Conservation (phyloP, 2,329 filamentous ascomycete species). For the Trichoderma harzianum region DNA sequence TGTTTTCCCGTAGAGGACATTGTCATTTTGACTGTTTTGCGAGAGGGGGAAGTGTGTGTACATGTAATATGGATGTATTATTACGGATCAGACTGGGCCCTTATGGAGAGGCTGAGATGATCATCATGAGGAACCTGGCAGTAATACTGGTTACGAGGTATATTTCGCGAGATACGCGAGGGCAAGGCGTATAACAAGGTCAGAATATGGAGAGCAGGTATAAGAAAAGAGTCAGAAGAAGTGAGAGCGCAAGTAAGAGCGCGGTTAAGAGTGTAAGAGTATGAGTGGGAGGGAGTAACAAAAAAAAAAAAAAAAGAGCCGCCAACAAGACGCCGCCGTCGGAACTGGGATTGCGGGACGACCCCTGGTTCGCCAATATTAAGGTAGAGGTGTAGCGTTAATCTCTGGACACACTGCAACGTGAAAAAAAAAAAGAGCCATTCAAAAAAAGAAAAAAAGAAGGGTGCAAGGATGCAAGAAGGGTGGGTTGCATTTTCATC, state of each 20-base stretch:
- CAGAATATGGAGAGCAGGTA: neutral
- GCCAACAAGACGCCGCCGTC: constrained; percentile 12
- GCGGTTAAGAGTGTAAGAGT: neutral
- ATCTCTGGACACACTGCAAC: neutral
- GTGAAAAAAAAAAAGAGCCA: neutral
- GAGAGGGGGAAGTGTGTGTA: neutral
- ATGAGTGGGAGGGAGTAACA: neutral
- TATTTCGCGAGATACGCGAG: neutral
- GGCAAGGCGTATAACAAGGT: neutral
- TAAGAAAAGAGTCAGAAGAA: neutral
- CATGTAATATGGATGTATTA: neutral
- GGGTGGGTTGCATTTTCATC: neutral
- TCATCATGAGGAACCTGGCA: neutral
- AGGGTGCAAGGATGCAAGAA: neutral
- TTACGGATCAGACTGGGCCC: neutral
- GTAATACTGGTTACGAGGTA: neutral
- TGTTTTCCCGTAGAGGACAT: neutral
- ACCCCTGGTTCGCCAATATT: neutral
- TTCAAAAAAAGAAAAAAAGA: neutral
- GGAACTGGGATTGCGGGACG: constrained; percentile 4
- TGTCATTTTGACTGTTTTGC: neutral
- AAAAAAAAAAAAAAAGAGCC: neutral
- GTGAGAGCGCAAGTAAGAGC: neutral
- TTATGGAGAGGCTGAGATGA: neutral
- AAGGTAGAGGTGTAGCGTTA: neutral